phyloP scores from a whole-genome alignment of 2,329 filamentous ascomycete species.

The Neodidymelliopsis sp. region DNA sequence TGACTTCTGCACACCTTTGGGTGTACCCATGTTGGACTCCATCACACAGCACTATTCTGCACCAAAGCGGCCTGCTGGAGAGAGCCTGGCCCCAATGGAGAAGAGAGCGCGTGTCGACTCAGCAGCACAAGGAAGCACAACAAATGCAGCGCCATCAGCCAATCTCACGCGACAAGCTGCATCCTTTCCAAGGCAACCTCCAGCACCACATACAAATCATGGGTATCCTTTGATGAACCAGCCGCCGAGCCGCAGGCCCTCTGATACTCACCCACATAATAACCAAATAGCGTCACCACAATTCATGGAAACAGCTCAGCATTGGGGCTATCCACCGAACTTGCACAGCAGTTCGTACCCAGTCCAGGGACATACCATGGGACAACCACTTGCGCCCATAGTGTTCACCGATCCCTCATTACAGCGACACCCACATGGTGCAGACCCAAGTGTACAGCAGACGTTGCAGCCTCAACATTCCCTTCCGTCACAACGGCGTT shows the following conservation, averaged over 20 bases:
- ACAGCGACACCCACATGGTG: not conserved
- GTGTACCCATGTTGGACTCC: too few relatives aligned
- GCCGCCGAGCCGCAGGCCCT: constrained; percentile 6
- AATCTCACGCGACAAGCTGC: not conserved
- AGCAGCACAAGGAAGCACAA: not conserved
- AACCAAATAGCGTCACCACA: constrained; percentile 17
- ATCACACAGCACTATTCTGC: not conserved
- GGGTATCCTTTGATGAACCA: constrained; percentile 7
- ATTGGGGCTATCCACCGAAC: not conserved
- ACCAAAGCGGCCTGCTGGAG: not conserved
- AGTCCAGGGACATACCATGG: not conserved
- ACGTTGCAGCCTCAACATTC: not conserved
- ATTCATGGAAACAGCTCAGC: constrained; percentile 5
- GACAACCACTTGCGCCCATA: not conserved
- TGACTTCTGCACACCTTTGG: not conserved
- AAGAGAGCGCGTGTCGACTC: constrained; percentile 2
- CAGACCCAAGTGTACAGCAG: not conserved
- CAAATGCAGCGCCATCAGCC: not conserved
- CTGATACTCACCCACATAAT: not conserved
- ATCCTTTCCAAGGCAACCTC: constrained; percentile 1
- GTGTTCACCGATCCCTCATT: not conserved
- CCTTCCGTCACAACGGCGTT: not conserved
- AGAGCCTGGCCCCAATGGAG: not conserved
- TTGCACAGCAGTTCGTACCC: not conserved
- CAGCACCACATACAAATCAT: constrained; percentile 8